Evolutionary conservation across 2,329 filamentous ascomycete species (phyloP), one percentile per base, ranked within the genome.

Genomic region (Ophiostoma ips): DNA sequence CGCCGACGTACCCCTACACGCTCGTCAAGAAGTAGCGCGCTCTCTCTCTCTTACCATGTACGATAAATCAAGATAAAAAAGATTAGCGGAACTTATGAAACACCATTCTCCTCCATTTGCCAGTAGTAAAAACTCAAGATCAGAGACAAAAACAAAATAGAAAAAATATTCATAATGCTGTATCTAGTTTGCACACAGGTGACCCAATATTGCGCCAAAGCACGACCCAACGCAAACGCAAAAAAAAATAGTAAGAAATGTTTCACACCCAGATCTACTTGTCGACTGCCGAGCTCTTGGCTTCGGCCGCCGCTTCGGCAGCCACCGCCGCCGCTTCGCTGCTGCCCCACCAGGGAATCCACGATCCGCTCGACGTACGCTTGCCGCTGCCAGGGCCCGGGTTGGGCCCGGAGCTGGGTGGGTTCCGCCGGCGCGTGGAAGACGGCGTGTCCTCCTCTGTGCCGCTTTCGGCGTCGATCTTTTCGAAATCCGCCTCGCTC

Each of bases 401-500:
- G 15, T 28, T 34, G 13, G 13, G 34, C 2, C 45, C 34, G 15
- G 34, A 11, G 30, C 16, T 57, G 35, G 56, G 55, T 18, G 55
- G 47, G 63, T 64, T 54, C 61, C 49, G 47, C 40, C 49, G 45
- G 13, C 44, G 49, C 24, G 48, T n/a, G 10, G 24, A 31, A 50
- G 24, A 28, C 24, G 64, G 61, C 52, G 54, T 58, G 55, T 58
- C 55, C 43, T 77, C 76, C 60, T 77, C 80, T 24, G 68, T 69
- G 10, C 73, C 74, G 59, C 80, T 83, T 61, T 89, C 84, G 33
- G 81, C 79, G 55, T 92, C 84, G 57, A 66, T 86, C 63, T 87
- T 85, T 61, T 94, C 88, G 61, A 95, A 95, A 58, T 94, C 90
- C 18, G 77, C 78, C 62, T 95, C 88, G 63, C 86, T 94, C 55